Conservation (phyloP, 768 basidiomycete species). For the Royoungia palumana region DNA sequence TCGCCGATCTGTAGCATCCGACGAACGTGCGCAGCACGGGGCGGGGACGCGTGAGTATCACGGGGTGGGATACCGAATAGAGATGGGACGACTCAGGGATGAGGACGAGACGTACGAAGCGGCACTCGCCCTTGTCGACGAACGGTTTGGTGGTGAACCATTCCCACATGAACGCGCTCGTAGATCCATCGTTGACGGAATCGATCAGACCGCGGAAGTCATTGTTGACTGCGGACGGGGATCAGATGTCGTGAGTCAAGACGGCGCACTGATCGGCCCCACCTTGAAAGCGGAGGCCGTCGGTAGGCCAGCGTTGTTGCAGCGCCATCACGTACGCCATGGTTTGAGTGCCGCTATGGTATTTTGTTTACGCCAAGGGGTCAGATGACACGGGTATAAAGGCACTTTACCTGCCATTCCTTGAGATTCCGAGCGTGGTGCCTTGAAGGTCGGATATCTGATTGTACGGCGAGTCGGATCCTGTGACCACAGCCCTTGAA, state of each 20-base stretch:
- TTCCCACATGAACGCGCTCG: slow-evolving; percentile 94
- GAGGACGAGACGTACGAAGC: slow-evolving; percentile 78
- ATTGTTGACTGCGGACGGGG: slow-evolving; percentile 57
- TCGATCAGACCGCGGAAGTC: slow-evolving; percentile 77
- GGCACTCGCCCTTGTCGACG: slow-evolving; percentile 71
- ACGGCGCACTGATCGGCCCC: slow-evolving; percentile 1
- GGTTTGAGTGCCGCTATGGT: slow-evolving; percentile 74
- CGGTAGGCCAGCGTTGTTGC: slow-evolving; percentile 76
- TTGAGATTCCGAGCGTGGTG: slow-evolving; percentile 84
- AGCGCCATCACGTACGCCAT: slow-evolving; percentile 96
- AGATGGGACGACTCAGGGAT: no score
- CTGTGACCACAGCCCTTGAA: slow-evolving; percentile 88
- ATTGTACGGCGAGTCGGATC: slow-evolving; percentile 61
- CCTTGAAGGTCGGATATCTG: slow-evolving; percentile 71
- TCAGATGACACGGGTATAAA: not conserved
- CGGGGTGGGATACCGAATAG: no score
- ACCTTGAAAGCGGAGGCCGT: slow-evolving; percentile 71
- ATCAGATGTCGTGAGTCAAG: no score
- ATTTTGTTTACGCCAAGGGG: not conserved
- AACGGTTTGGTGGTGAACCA: slow-evolving; percentile 89
- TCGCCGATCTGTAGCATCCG: slow-evolving; percentile 90
- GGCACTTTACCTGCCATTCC: slow-evolving; percentile 66
- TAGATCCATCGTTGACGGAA: slow-evolving; percentile 85
- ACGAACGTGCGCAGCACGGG: no score
- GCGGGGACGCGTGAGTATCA: not conserved